A percentile compares a stretch with the other conserved stretches of the same genome.
Evolutionary conservation across 805 yeast genomes (phyloP).

Genomic region (Candida multigemmis): DNA sequence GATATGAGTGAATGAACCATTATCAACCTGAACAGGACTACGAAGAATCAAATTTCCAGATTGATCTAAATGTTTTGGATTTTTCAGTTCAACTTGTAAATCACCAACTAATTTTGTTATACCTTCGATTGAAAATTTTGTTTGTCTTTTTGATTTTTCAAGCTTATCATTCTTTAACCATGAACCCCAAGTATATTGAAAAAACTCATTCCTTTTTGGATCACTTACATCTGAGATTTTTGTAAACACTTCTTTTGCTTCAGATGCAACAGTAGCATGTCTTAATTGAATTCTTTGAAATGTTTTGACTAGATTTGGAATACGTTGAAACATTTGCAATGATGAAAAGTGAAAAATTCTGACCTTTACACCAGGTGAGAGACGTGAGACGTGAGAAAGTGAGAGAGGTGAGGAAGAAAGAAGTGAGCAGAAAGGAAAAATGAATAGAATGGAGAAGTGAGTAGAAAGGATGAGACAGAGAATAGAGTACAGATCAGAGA

Average conservation of each 20-base stretch:
- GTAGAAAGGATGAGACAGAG: no score
- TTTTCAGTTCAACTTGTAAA: constrained; percentile 28
- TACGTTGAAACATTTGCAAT: no score
- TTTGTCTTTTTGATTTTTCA: constrained; percentile 70
- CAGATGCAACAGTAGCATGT: constrained; percentile 1
- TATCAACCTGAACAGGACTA: constrained; percentile 30
- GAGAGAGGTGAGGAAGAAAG: no score
- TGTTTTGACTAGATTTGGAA: no score
- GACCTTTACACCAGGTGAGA: no score
- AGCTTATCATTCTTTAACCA: constrained; percentile 76
- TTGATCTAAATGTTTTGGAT: constrained; percentile 12
- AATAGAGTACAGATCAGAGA: no score
- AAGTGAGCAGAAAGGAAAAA: no score
- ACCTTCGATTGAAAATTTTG: constrained; percentile 78
- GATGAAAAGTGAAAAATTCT: no score
- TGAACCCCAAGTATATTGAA: constrained; percentile 90
- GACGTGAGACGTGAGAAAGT: no score
- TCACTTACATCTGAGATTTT: constrained; percentile 52
- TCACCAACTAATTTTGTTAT: constrained; percentile 43
- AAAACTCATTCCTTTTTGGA: constrained; percentile 63
- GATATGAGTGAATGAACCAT: constrained; percentile 35
- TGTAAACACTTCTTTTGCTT: constrained; percentile 39
- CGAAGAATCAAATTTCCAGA: constrained; percentile 12
- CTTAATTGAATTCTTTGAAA: no score
- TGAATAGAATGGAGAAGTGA: no score